Conservation (phyloP, 1,284 basidiomycete genomes). For the Tylopilus orsonianus region DNA sequence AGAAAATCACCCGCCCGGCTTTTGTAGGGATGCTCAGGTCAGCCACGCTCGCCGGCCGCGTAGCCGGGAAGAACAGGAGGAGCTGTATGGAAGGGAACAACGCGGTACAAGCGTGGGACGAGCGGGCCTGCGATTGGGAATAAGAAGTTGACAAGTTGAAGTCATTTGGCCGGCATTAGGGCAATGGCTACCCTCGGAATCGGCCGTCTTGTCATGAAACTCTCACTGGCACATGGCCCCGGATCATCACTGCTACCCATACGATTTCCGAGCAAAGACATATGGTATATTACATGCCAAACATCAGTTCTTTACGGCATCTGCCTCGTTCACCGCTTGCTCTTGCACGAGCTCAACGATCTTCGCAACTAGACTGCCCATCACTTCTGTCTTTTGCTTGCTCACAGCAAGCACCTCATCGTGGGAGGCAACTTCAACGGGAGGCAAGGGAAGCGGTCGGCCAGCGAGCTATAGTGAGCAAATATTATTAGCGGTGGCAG, state of each 20-base stretch:
- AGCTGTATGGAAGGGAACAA: conserved; percentile 18
- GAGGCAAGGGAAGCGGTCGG: conserved; percentile 42
- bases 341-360: conserved; percentile 49
- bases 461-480: conserved; percentile 58
- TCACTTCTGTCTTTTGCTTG: conserved; percentile 64
- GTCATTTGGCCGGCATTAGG: too few species aligned
- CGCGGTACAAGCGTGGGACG: conserved; percentile 28
- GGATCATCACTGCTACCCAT: background rate
- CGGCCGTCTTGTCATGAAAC: background rate
- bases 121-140: background rate
- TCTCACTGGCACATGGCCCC: background rate
- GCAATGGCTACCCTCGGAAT: too few species aligned
- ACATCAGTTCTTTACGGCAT: conserved; percentile 8
- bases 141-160: background rate
- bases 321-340: conserved; percentile 9
- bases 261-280: background rate
- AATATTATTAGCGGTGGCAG: conserved; percentile 8
- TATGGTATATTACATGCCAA: conserved; percentile 1
- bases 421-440: conserved; percentile 65
- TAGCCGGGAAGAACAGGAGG: conserved; percentile 14
- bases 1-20: conserved; percentile 8
- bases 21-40: conserved; percentile 24
- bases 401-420: conserved; percentile 79
- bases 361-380: conserved; percentile 64
- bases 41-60: conserved; percentile 22